Conservation (phyloP, 208 protist genomes). For the Wallacemonas sp. region DNA sequence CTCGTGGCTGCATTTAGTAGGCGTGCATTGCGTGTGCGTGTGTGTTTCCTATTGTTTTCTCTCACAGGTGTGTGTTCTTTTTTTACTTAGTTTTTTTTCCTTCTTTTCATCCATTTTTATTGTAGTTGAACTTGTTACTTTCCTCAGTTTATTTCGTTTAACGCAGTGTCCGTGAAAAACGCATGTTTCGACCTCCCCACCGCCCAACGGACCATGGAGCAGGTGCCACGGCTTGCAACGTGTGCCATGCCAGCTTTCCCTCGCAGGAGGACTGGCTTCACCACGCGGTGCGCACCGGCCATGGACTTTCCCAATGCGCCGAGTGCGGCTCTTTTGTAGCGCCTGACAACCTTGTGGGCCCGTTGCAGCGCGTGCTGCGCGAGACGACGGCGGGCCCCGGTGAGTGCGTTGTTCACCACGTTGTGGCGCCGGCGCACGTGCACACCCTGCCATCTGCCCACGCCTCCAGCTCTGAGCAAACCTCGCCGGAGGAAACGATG, state of each 20-base stretch:
- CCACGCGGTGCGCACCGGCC: constrained; percentile 38
- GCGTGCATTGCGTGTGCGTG: no score
- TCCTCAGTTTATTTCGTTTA: neutral
- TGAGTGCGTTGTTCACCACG: neutral
- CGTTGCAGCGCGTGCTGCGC: neutral
- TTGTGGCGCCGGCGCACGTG: neutral
- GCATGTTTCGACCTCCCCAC: no score
- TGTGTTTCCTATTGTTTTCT: constrained; percentile 10
- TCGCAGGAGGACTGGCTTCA: constrained; percentile 35
- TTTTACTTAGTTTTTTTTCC: constrained; percentile 10
- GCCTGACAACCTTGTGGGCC: constrained; percentile 32
- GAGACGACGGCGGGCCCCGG: neutral
- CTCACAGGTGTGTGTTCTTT: neutral
- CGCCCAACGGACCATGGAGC: no score
- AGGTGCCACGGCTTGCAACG: no score
- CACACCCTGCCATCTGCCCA: neutral
- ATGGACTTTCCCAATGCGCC: constrained; percentile 35
- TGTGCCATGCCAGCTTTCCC: constrained; percentile 33
- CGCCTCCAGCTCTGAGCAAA: neutral
- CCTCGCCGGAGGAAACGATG: neutral
- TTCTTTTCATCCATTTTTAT: constrained; percentile 10
- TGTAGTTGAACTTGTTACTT: neutral
- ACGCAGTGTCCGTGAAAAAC: no score
- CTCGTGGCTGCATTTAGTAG: no score
- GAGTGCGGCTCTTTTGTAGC: constrained; percentile 41